phyloP scores from a whole-genome alignment of 768 basidiomycete species.

The Cystofilobasidium ferigula region DNA sequence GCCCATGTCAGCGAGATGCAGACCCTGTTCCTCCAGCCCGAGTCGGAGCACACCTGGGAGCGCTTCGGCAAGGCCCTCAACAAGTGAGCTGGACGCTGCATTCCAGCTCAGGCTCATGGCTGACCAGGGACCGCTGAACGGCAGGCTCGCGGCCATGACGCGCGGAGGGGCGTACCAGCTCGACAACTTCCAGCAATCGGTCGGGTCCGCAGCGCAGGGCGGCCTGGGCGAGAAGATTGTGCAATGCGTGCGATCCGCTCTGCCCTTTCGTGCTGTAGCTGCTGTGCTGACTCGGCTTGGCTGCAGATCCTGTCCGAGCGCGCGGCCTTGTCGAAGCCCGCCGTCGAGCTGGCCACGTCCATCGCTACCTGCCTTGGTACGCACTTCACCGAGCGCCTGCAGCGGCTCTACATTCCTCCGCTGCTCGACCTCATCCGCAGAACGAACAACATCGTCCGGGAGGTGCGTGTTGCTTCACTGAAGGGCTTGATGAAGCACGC shows the following conservation, averaged over 20 bases:
- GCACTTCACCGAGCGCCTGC: conserved; percentile 53
- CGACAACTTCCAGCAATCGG: conserved; percentile 31
- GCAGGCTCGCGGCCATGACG: conserved; percentile 45
- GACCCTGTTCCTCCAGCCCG: conserved; percentile 34
- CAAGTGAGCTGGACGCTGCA: background rate
- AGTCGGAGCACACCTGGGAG: conserved; percentile 75
- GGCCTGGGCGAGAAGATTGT: conserved; percentile 39
- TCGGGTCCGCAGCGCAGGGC: background rate
- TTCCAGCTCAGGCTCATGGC: background rate
- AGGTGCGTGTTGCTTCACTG: background rate
- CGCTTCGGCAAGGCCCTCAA: conserved; percentile 44
- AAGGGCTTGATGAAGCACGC: background rate
- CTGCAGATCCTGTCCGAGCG: conserved; percentile 52
- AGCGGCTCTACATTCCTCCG: conserved; percentile 57
- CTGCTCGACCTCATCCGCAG: conserved; percentile 60
- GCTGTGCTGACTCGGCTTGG: background rate
- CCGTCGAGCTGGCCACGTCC: conserved; percentile 51
- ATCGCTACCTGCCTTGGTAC: conserved; percentile 51
- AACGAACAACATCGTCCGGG: conserved; percentile 51
- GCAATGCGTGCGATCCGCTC: conserved; percentile 42
- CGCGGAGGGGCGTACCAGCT: conserved; percentile 49
- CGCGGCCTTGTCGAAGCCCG: conserved; percentile 57
- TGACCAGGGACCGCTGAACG: background rate
- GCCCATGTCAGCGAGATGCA: conserved; percentile 28
- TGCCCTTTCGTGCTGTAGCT: background rate